Evolutionary conservation across 2,329 filamentous ascomycete species (phyloP), one percentile per base, ranked within the genome.

Genomic region (Paraphaeosphaeria sporulosa): DNA sequence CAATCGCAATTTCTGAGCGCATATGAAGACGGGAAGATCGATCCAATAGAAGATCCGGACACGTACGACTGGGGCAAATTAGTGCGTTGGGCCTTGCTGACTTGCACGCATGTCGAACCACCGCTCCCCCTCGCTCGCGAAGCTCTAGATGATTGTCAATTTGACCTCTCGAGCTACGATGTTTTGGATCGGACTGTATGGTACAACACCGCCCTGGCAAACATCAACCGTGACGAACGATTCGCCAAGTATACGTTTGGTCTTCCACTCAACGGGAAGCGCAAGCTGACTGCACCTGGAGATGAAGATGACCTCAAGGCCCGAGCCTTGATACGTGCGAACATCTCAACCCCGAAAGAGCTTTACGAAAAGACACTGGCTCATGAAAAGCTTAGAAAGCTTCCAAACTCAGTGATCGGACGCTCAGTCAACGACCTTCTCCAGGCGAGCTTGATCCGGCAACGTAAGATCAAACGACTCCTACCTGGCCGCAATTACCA

Each of bases 11-110:
- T 91, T 66, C 78, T 92, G 6, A 76, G 82, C 49, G 90, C 90
- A 0, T 92, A 93, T 65, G 85, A 88, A 64, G 82, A 81, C 1
- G 84, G 84, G 9, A 83, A 89, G 62, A 65, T 94, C 1, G 84
- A 87, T 1, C 74, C 81, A 1, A 81, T 94, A 64, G 83, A 90
- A 53, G 78, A 90, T 48, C 82, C 88, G 0, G 74, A 84, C 42
- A 82, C 84, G 1, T 92, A 92, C 60, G 89, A 94, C 70, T 93
- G 91, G 90, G 77, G 81, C 10, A 76, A 74, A 4, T 76, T 94
- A 6, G 84, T 93, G 49, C 81, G 84, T 38, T 94, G 91, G 91
- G 84, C 88, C 1, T 79, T 87, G 64, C 80, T 83, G 23, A 84
- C 75, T 25, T 76, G 67, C 57, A 53, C 67, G 10, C 72, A 71